These are phyloP conservation scores for Pseudogymnoascus sp. DNA, from an alignment of 2,329 filamentous ascomycete genomes.

Conservation along the genomic window DNA sequence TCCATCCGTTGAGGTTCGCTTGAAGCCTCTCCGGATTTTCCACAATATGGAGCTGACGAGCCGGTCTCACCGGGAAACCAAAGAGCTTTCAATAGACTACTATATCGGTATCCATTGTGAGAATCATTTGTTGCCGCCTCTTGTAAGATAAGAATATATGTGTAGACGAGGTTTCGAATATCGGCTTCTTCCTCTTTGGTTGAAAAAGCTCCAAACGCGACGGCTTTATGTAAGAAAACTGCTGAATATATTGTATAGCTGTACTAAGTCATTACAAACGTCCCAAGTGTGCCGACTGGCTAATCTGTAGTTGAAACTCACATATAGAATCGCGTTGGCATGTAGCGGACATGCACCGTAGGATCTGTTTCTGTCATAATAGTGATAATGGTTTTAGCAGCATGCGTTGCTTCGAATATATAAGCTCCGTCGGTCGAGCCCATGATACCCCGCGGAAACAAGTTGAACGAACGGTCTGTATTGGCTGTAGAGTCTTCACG, in stretches of 20 bases:
- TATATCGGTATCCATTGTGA: slow-evolving; percentile 8
- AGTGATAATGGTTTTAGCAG: slow-evolving; percentile 15
- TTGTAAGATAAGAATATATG: neutral
- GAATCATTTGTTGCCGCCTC: slow-evolving; percentile 1
- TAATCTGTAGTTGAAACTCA: neutral
- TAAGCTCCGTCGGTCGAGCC: slow-evolving; percentile 17
- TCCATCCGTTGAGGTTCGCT: neutral
- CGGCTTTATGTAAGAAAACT: slow-evolving; percentile 9
- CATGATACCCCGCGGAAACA: slow-evolving; percentile 24
- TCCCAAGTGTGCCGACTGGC: neutral
- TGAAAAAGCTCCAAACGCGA: slow-evolving; percentile 9
- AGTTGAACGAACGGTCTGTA: slow-evolving; percentile 10
- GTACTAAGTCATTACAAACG: neutral
- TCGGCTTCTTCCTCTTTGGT: neutral
- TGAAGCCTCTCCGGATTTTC: neutral
- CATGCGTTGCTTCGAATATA: slow-evolving; percentile 17
- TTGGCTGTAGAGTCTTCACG: neutral
- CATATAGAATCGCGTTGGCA: slow-evolving; percentile 10
- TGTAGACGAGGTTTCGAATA: neutral
- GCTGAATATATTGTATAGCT: slow-evolving; percentile 9
- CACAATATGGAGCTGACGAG: neutral
- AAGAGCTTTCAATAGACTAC: slow-evolving; percentile 3
- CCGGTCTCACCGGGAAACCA: neutral
- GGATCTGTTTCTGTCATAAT: slow-evolving; percentile 12
- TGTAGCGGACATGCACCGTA: neutral